phyloP scores from a whole-genome alignment of 2,329 filamentous ascomycete genomes.

The Penicillium palitans region DNA sequence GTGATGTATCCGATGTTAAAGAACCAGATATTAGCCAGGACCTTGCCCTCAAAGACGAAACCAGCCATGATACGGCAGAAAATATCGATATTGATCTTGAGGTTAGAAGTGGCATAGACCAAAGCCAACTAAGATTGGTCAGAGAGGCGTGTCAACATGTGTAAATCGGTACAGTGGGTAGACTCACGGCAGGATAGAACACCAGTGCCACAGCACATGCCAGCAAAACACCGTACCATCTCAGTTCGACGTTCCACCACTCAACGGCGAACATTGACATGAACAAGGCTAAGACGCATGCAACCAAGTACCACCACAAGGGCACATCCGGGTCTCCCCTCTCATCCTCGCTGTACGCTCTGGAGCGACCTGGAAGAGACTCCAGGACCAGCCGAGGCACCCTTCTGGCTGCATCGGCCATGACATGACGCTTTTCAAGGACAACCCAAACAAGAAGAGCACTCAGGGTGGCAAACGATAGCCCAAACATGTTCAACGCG shows the following conservation, averaged over 20 bases:
- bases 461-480: constrained; percentile 64
- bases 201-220: constrained; percentile 25
- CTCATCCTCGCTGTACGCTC: neutral
- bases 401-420: constrained; percentile 14
- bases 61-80: constrained; percentile 33
- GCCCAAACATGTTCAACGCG: constrained; percentile 48
- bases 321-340: constrained; percentile 19
- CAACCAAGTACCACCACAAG: constrained; percentile 25
- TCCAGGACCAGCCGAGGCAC: constrained; percentile 6
- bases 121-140: constrained; percentile 20
- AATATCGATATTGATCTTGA: constrained; percentile 33
- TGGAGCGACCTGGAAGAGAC: constrained; percentile 8
- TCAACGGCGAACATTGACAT: constrained; percentile 28
- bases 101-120: constrained; percentile 29
- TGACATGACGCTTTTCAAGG: constrained; percentile 24
- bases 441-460: constrained; percentile 43
- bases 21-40: constrained; percentile 37
- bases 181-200: constrained; percentile 27
- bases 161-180: neutral
- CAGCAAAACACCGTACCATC: constrained; percentile 31
- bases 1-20: constrained; percentile 30
- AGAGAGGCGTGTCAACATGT: neutral
- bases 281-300: constrained; percentile 20
- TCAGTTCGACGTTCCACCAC: constrained; percentile 27
- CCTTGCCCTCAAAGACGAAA: constrained; percentile 33